Conservation (phyloP, 2,329 filamentous ascomycete genomes). For the Ophiocordyceps camponoti-floridani region DNA sequence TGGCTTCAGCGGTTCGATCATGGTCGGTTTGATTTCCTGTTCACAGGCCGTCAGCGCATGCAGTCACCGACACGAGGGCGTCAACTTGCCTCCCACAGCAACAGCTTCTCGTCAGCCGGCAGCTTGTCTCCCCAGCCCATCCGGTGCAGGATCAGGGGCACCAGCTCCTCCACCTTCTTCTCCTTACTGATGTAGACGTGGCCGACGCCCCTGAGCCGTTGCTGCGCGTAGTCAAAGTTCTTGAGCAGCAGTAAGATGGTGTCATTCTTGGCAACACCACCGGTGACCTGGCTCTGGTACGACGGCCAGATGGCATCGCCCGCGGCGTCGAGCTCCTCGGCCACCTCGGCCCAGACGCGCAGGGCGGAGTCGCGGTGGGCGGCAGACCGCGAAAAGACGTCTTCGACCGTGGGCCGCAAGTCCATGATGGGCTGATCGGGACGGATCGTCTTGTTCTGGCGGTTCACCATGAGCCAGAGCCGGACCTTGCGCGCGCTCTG, state of each 20-base stretch:
- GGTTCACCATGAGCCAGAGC: conserved; percentile 95
- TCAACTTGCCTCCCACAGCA: conserved; percentile 54
- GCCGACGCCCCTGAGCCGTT: conserved; percentile 58
- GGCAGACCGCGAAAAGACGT: conserved; percentile 34
- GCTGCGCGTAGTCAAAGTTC: conserved; percentile 65
- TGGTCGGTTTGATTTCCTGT: conserved; percentile 85
- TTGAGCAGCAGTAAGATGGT: conserved; percentile 79
- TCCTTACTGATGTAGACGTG: conserved; percentile 78
- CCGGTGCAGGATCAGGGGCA: conserved; percentile 56
- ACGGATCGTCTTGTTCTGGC: conserved; percentile 89
- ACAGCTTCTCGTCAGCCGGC: conserved; percentile 38
- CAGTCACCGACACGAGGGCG: neutral
- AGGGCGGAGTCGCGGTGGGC: conserved; percentile 54
- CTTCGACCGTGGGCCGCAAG: conserved; percentile 57
- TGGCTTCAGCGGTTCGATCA: conserved; percentile 88
- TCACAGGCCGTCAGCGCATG: neutral
- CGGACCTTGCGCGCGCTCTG: conserved; percentile 54
- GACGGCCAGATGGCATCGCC: conserved; percentile 59
- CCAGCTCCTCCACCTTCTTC: conserved; percentile 74
- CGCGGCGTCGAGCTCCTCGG: conserved; percentile 44
- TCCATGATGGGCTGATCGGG: conserved; percentile 79
- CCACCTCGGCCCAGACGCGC: conserved; percentile 74
- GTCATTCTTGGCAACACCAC: conserved; percentile 39
- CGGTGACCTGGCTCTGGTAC: conserved; percentile 37
- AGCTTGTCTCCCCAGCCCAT: conserved; percentile 77